A percentile compares a stretch with the other conserved stretches of the same genome.
Conservation (phyloP, 2,329 filamentous ascomycete genomes). For the Fusarium foetens region DNA sequence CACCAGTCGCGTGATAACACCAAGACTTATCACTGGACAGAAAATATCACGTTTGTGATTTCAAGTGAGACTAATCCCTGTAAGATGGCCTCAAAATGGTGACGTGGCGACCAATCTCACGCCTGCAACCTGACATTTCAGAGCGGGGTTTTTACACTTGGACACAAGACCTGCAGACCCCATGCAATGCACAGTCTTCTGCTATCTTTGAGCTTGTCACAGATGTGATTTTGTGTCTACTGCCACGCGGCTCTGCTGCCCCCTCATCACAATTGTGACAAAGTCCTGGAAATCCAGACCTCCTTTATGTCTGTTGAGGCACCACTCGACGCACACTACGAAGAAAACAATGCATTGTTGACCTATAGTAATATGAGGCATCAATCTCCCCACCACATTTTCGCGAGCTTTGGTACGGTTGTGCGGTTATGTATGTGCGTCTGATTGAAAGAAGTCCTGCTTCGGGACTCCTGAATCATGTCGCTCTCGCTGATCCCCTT, state of each 20-base stretch:
- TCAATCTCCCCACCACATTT: neutral
- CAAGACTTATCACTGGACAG: neutral
- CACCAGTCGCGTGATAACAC: neutral
- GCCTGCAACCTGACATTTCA: neutral
- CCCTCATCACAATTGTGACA: neutral
- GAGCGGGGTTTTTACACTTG: neutral
- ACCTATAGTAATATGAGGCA: neutral
- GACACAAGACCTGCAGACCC: neutral
- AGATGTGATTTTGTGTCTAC: neutral
- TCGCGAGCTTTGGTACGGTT: neutral
- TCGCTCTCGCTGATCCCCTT: neutral
- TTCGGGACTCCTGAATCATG: neutral
- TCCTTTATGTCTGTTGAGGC: neutral
- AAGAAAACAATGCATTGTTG: neutral
- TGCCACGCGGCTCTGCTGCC: neutral
- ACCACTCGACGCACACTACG: neutral
- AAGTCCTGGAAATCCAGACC: neutral
- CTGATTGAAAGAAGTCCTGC: neutral
- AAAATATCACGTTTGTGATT: conserved; percentile 1
- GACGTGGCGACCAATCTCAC: conserved; percentile 6
- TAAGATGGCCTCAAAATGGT: neutral
- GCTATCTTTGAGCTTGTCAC: neutral
- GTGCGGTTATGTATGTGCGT: neutral
- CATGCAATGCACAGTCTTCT: neutral
- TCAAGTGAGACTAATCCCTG: neutral